Base-by-base conservation (phyloP, 2,329 filamentous ascomycete species). In the Sclerotinia spermophila region DNA sequence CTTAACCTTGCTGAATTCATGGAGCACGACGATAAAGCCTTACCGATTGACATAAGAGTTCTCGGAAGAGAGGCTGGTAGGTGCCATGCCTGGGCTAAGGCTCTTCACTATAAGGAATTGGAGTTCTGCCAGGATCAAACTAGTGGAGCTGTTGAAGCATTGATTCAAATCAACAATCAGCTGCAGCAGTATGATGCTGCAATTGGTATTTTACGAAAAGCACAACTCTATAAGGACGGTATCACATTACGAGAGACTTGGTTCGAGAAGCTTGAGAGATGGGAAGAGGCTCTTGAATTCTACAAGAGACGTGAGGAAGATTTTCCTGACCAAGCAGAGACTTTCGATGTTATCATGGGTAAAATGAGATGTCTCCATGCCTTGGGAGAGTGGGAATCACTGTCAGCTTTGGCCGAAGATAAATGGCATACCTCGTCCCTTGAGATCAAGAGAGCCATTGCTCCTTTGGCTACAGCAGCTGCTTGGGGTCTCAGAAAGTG, bases 121-220 rank as follows among this genome's bases (percentile, higher is more conserved):
- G 96, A 99, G 79, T 99, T 99, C 80, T 88, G 98, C 71, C 95
- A 97, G 75, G 96, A 99, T 79, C 96, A 98, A 80, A 98, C 95
- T 79, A 93, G 94, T 27, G 93, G 92, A 71, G 94, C 95, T 3
- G 96, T 99, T 1, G 96, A 99, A 81, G 96, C 96, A 11, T 84
- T 99, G 72, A 99, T 99, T 77, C 96, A 95, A 73, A 99, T 99
- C 84, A 99, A 99, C 82, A 99, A 99, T 79, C 95, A 99, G 80
- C 87, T 99, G 10, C 96, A 99, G 80, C 96, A 99, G 80, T 97
- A 96, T 11, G 96, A 99, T 81, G 96, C 96, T 44, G 96, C 96
- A 56, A 98, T 99, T 76, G 96, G 96, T 81, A 99, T 99, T 72
- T 85, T 99, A 71, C 90, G 96, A 66, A 97, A 97, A 82, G 96